A percentile compares a stretch with the other conserved stretches of the same genome.
Conservation (phyloP, 108 stramenopile genomes). For the Cyclotella atomus region DNA sequence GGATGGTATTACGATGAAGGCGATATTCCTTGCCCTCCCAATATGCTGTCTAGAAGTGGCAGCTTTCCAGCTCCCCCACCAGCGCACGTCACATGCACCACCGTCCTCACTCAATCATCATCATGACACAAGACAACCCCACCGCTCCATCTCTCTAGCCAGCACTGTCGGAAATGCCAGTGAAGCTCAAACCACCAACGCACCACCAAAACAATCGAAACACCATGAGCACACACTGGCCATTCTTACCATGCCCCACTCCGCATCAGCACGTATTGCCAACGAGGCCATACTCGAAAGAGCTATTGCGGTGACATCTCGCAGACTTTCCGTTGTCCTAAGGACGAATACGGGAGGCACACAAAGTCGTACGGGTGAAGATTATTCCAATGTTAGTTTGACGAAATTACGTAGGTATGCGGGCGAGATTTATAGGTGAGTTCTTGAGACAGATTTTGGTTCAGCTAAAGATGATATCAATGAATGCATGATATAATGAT, state of each 20-base stretch:
- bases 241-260: slow-evolving; percentile 81
- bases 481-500: background rate
- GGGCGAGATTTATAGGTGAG: slow-evolving; percentile 77
- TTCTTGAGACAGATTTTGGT: background rate
- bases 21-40: too few relatives aligned
- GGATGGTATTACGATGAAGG: too few relatives aligned
- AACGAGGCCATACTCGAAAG: slow-evolving; percentile 87
- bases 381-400: slow-evolving; percentile 53
- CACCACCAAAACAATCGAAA: too few relatives aligned
- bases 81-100: too few relatives aligned
- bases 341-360: slow-evolving; percentile 53
- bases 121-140: background rate
- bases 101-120: background rate
- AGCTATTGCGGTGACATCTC: slow-evolving; percentile 61
- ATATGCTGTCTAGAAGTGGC: too few relatives aligned
- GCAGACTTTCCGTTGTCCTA: slow-evolving; percentile 71
- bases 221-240: slow-evolving; percentile 74
- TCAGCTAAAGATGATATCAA: background rate
- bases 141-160: background rate
- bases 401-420: slow-evolving; percentile 76
- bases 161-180: background rate
- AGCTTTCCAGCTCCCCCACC: too few relatives aligned
- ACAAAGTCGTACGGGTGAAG: slow-evolving; percentile 23
- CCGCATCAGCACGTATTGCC: slow-evolving; percentile 81
- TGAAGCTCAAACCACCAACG: background rate